Percentiles rank a stretch among this genome's conserved stretches.
phyloP scores from a whole-genome alignment of 2,329 filamentous ascomycete genomes.

The Cryphonectria japonica region DNA sequence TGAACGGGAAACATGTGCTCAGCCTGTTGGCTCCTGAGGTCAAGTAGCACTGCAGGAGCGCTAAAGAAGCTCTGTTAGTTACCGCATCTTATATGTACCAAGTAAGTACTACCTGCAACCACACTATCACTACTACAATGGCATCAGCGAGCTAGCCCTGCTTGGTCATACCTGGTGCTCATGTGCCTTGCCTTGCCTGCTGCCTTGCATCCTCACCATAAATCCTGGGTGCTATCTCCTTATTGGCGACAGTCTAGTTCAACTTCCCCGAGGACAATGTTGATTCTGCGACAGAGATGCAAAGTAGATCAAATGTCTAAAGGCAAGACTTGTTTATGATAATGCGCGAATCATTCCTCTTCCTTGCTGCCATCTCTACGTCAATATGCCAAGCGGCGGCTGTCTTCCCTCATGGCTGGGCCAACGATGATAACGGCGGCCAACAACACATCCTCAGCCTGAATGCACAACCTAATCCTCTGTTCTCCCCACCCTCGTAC shows the following conservation, averaged over 20 bases:
- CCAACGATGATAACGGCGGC: neutral
- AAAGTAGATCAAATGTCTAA: too few relatives aligned
- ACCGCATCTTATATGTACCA: neutral
- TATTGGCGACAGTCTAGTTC: neutral
- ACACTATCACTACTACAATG: constrained; percentile 1
- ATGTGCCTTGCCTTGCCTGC: constrained; percentile 12
- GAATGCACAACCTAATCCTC: neutral
- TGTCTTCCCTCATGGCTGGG: neutral
- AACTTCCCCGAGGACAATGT: neutral
- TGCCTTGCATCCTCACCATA: neutral
- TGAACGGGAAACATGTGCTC: constrained; percentile 19
- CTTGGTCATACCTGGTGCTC: neutral
- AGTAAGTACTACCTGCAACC: neutral
- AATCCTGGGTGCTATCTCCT: neutral
- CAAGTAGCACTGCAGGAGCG: neutral
- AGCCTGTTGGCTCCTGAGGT: constrained; percentile 19
- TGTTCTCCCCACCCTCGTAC: neutral
- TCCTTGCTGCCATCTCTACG: neutral
- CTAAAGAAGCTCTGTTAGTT: neutral
- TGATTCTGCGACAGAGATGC: neutral
- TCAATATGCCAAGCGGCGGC: constrained; percentile 5
- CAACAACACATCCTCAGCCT: constrained; percentile 21
- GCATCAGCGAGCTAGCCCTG: neutral
- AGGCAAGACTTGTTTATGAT: neutral
- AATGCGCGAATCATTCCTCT: neutral